Base-by-base conservation (phyloP, 2,329 filamentous ascomycete genomes). In the Aspergillus sp. region DNA sequence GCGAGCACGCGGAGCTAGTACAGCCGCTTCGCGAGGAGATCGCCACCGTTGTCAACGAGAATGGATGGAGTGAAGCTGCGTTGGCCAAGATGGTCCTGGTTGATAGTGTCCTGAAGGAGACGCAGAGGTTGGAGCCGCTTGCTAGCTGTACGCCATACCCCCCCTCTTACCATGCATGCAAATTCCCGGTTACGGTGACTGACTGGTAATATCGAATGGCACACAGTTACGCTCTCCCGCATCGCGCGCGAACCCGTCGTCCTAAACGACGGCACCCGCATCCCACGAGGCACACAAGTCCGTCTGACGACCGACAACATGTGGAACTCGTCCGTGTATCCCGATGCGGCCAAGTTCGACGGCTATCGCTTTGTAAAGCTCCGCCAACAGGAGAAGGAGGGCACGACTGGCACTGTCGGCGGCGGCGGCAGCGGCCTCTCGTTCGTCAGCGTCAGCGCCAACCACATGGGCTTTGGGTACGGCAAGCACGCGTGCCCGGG, bases 41-140 rank as follows among this genome's bases (percentile, higher is more conserved):
- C 43, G 28, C 38, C 6, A 17, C 43, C 2, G 41, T 58, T 2
- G 11, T 54, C 13, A 30, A 30, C 2, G 19, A 54, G 7, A 49
- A 68, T 6, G 73, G 71, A 0, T 77, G 72, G 72, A 73, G 67
- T 15, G 77, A 77, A 61, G 71, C 69, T 1, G 64, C 74, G 0
- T 65, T 82, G 3, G 75, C 74, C 59, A 76, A 77, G 51, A 64
- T 82, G 56, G 74, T 74, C 61, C 68, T 79, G 3, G 60, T 81
- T 61, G 79, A 81, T 64, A 81, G 79, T 58, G 72, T 76, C 1
- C 65, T 81, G 60, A 80, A 80, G 52, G 79, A 81, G 63, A 69
- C 59, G 3, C 73, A 75, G 52, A 67, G 79, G 3, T 34, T 75
- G 34, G 72, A 73, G 41, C 72, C 73, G 4, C 22, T 67, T 22